Evolutionary conservation across 2,329 filamentous ascomycete species (phyloP), one percentile per base, ranked within the genome.

Genomic region (Dothistroma septosporum): DNA sequence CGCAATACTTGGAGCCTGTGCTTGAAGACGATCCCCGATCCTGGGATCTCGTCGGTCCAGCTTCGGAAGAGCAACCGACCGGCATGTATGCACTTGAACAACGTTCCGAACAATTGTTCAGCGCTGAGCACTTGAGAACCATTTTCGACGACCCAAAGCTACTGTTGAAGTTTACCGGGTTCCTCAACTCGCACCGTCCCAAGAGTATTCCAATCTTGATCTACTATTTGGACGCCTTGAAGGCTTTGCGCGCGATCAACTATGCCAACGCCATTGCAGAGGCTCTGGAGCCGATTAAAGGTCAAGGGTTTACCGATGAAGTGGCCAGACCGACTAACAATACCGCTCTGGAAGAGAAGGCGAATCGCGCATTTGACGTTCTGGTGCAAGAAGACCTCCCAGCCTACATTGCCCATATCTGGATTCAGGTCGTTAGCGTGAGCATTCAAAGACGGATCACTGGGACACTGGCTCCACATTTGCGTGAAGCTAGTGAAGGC

Each of bases 161-260:
- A 22, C 77, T 91, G 1, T 78, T 85, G 55, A 82, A 80, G 49
- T 92, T 92, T 71, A 88, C 85, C 1, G 80, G 83, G 2, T 92
- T 89, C 67, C 77, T 92, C 2, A 82, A 83, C 60, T 73, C 78
- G 4, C 78, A 82, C 49, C 80, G 87, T 49, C 84, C 86, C 5
- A 76, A 81, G 21, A 90, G 88, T 0, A 78, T 90, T 1, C 83
- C 87, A 0, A 76, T 89, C 8, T 75, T 92, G 14, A 83, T 86
- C 28, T 90, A 91, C 76, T 91, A 91, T 65, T 79, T 91, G 1
- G 87, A 90, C 66, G 83, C 87, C 0, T 73, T 86, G 60, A 92
- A 92, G 70, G 88, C 88, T 0, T 74, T 90, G 12, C 84, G 85
- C 66, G 87, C 89, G 1, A 85, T 92, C 60, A 80, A 82, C 35